These are phyloP conservation scores for Tolypocladium paradoxum DNA, from an alignment of 2,329 filamentous ascomycete genomes.

Conservation along the genomic window DNA sequence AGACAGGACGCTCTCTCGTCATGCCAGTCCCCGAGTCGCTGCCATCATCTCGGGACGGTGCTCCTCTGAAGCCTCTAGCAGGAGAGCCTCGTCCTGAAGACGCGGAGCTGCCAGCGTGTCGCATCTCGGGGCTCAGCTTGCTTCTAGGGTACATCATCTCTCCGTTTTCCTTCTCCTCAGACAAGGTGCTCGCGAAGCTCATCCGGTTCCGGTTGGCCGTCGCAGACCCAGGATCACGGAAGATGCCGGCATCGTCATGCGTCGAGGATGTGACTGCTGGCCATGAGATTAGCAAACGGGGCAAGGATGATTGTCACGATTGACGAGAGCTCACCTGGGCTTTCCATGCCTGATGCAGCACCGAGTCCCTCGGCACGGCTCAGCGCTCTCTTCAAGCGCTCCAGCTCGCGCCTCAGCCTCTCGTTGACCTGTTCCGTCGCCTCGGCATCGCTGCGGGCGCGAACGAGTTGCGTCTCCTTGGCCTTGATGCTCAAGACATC, in stretches of 20 bases:
- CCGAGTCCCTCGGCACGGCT: conserved; percentile 46
- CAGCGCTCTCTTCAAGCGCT: conserved; percentile 83
- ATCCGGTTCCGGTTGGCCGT: conserved; percentile 37
- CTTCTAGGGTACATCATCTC: conserved; percentile 34
- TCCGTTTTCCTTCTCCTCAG: conserved; percentile 71
- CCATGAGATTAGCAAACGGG: neutral
- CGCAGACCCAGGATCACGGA: conserved; percentile 37
- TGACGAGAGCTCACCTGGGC: conserved; percentile 19
- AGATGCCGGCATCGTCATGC: conserved; percentile 50
- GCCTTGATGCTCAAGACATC: conserved; percentile 95
- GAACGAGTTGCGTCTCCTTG: conserved; percentile 93
- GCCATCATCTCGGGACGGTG: conserved; percentile 20
- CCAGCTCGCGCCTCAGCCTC: conserved; percentile 75
- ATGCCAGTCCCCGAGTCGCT: conserved; percentile 17
- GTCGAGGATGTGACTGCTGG: conserved; percentile 38
- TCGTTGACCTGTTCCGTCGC: conserved; percentile 79
- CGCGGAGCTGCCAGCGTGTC: conserved; percentile 36
- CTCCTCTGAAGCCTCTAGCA: conserved; percentile 40
- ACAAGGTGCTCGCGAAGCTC: conserved; percentile 54
- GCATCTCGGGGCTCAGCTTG: conserved; percentile 45
- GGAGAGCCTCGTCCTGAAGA: conserved; percentile 51
- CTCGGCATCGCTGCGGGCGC: conserved; percentile 82
- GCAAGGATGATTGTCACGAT: neutral
- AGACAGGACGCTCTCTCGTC: conserved; percentile 21
- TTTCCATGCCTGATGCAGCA: conserved; percentile 23